These are phyloP conservation scores for Neoscytalidium dimidiatum DNA, from an alignment of 2,329 filamentous ascomycete genomes.

Conservation along the genomic window DNA sequence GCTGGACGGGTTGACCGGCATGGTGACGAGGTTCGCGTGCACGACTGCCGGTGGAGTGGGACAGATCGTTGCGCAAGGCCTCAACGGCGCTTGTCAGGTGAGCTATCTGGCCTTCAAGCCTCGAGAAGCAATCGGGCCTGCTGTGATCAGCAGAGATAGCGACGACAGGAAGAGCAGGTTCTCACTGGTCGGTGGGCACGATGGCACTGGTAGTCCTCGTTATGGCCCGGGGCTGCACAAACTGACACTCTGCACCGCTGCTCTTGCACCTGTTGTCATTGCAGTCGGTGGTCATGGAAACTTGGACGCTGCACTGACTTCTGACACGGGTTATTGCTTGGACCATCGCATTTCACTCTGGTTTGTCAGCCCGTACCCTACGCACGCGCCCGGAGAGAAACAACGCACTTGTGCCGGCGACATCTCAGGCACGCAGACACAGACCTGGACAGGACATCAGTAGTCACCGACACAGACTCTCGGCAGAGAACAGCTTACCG, in stretches of 20 bases:
- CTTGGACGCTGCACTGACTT: no score
- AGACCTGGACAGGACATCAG: not conserved
- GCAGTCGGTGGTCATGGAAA: no score
- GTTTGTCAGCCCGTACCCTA: not conserved
- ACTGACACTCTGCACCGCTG: not conserved
- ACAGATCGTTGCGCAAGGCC: not conserved
- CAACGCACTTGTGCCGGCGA: not conserved
- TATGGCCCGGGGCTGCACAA: not conserved
- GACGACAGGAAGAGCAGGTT: no score
- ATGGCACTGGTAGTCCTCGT: not conserved
- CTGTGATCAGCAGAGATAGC: not conserved
- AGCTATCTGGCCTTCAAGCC: not conserved
- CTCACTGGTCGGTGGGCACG: not conserved
- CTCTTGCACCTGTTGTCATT: not conserved
- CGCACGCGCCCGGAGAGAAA: not conserved
- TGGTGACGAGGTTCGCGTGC: not conserved
- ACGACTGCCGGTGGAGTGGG: not conserved
- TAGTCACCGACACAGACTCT: no score
- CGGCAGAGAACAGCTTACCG: not conserved
- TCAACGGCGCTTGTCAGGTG: not conserved
- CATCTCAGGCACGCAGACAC: not conserved
- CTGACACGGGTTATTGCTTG: not conserved
- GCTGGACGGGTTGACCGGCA: not conserved
- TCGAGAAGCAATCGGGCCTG: not conserved
- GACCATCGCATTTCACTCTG: slow-evolving; percentile 7